phyloP scores from a whole-genome alignment of 306 rosid species.

The Hippophae tibetana region DNA sequence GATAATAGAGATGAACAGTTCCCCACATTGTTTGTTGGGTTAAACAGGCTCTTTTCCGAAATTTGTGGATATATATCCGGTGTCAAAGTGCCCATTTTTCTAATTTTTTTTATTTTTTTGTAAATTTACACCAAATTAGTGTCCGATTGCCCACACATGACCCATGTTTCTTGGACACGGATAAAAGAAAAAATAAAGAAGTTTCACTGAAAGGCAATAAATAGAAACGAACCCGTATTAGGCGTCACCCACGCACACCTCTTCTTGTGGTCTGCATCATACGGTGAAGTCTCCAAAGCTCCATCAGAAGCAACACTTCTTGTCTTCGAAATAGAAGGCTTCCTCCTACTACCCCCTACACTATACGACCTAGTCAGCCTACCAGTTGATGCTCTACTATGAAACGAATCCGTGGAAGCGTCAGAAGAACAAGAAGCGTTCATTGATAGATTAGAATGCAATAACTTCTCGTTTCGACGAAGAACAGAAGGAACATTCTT shows the following conservation, averaged over 20 bases:
- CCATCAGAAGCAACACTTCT: constrained; percentile 72
- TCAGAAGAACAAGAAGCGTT: constrained; percentile 82
- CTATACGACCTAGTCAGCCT: constrained; percentile 58
- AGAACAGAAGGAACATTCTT: constrained; percentile 42
- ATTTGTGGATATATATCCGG: too few relatives aligned
- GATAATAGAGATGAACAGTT: too few relatives aligned
- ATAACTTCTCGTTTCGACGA: constrained; percentile 61
- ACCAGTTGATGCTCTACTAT: constrained; percentile 72
- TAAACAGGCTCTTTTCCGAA: too few relatives aligned
- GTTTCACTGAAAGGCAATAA: background rate
- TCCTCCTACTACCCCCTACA: constrained; percentile 56
- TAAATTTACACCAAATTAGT: too few relatives aligned
- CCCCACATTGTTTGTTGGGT: too few relatives aligned
- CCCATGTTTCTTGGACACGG: too few relatives aligned
- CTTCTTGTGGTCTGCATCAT: constrained; percentile 43
- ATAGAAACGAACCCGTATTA: constrained; percentile 55
- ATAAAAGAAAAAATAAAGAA: too few relatives aligned
- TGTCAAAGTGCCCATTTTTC: too few relatives aligned
- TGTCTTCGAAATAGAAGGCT: constrained; percentile 46
- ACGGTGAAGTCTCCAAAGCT: constrained; percentile 46
- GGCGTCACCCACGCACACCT: constrained; percentile 86
- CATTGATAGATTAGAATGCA: constrained; percentile 59
- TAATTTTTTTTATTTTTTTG: too few relatives aligned
- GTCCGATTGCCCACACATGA: too few relatives aligned
- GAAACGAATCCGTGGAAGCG: constrained; percentile 81